Evolutionary conservation across 352 stramenopile genomes (phyloP).

Genomic region (Phytophthora ramorum): DNA sequence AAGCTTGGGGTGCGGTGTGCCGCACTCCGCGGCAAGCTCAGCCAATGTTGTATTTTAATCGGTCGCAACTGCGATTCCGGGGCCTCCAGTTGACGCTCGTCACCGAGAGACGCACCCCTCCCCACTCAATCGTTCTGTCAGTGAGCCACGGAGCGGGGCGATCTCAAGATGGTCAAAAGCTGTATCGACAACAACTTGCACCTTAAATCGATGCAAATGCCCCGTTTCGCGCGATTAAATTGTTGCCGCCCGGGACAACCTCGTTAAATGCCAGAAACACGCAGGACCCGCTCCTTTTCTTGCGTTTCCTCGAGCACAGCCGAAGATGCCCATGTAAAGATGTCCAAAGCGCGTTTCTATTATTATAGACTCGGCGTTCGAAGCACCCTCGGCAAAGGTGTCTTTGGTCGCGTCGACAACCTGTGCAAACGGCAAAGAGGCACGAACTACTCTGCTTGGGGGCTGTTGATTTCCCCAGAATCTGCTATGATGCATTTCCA

Average conservation of each 20-base stretch:
- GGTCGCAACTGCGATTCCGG: neutral
- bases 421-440: neutral
- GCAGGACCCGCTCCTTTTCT: constrained; percentile 18
- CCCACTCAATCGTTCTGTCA: neutral
- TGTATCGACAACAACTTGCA: constrained; percentile 1
- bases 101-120: too few relatives aligned
- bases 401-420: neutral
- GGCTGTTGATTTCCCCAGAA: neutral
- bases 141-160: neutral
- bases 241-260: neutral
- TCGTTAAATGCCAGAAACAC: constrained; percentile 30
- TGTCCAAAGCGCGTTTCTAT: constrained; percentile 32
- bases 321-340: constrained; percentile 41
- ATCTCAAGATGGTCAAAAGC: constrained; percentile 3
- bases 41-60: neutral
- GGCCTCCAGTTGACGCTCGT: neutral
- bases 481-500: neutral
- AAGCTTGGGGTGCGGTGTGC: neutral
- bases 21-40: neutral
- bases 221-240: neutral
- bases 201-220: neutral
- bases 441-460: neutral
- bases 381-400: constrained; percentile 27
- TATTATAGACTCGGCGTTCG: constrained; percentile 12
- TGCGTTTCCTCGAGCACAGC: constrained; percentile 32